These are phyloP conservation scores for Cicer judaicum DNA, from an alignment of 306 rosid species.

Conservation along the genomic window DNA sequence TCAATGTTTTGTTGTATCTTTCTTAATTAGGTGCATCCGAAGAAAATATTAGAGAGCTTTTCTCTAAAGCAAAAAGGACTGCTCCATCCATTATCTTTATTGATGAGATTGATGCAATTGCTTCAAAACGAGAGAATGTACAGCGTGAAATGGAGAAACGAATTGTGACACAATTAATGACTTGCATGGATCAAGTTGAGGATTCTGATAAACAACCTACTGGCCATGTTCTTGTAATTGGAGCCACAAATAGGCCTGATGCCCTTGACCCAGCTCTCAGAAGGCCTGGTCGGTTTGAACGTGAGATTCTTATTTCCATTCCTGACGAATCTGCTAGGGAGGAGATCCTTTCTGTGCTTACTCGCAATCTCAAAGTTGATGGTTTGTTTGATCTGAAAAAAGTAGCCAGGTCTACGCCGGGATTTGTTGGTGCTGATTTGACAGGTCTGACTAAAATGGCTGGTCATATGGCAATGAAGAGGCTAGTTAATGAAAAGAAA, in stretches of 20 bases:
- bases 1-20: neutral
- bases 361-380: conserved; percentile 58
- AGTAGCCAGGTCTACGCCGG: conserved; percentile 81
- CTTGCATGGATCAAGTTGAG: conserved; percentile 66
- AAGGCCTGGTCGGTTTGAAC: conserved; percentile 86
- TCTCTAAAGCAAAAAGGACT: conserved; percentile 72
- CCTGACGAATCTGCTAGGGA: conserved; percentile 44
- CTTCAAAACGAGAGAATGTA: conserved; percentile 71
- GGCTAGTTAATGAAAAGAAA: conserved; percentile 64
- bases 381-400: conserved; percentile 72
- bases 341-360: conserved; percentile 54
- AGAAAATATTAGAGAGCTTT: conserved; percentile 77
- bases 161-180: conserved; percentile 71
- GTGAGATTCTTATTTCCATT: conserved; percentile 58
- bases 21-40: conserved; percentile 67
- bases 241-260: conserved; percentile 81
- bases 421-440: conserved; percentile 93
- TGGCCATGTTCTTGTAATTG: conserved; percentile 54
- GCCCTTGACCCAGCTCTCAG: conserved; percentile 58
- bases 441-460: conserved; percentile 69
- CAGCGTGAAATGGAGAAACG: conserved; percentile 77
- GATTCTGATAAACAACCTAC: conserved; percentile 50
- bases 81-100: conserved; percentile 68
- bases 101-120: conserved; percentile 37
- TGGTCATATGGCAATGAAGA: conserved; percentile 68